Base-by-base conservation (phyloP, 163 green algal species). In the Coccomyxa subellipsoidea region DNA sequence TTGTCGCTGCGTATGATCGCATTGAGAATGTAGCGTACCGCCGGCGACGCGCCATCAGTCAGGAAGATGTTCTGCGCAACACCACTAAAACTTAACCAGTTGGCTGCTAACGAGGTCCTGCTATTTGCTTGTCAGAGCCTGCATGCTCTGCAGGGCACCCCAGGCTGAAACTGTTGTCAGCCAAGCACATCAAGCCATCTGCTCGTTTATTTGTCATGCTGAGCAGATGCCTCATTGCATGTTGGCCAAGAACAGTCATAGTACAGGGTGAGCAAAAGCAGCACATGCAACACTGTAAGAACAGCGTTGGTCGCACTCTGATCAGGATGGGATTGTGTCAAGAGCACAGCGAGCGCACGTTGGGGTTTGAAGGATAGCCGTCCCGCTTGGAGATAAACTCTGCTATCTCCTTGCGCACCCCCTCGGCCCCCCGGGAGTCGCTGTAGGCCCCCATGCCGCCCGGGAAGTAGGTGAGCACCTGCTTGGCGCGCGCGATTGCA, bases 311-410 rank as follows among this genome's bases (percentile, higher is more conserved):
- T n/a, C n/a, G n/a, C n/a, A n/a, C n/a, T n/a, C n/a, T n/a, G n/a
- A 82, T 90, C 84, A 32, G 27, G 9, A 34, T 34, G 9, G 9
- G 9, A 32, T 73, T 73, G 29, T 73, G 15, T 34, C 27, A 23
- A 73, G 7, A 38, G 21, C 4, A 38, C 4, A 21, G n/a, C 9
- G 31, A 38, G 9, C n/a, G 69, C 66, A 83, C 79, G 23, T 83
- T 66, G 32, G 79, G 79, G 69, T 66, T 38, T 71, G 84, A 84
- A 10, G 90, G 89, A 78, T 92, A 87, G 36, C 95, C 94, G 82
- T 98, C 95, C 0, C 94, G 80, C n/a, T 47, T 32, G 81, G 88
- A 77, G 25, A 98, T 96, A n/a, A 95, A 96, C n/a, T 93, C 85
- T 7, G 94, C 95, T 27, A 98, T 90, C 83, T 97, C 93, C 80